These are phyloP conservation scores for Dalbergia oliveri DNA, from an alignment of 306 rosid genomes.

Conservation along the genomic window DNA sequence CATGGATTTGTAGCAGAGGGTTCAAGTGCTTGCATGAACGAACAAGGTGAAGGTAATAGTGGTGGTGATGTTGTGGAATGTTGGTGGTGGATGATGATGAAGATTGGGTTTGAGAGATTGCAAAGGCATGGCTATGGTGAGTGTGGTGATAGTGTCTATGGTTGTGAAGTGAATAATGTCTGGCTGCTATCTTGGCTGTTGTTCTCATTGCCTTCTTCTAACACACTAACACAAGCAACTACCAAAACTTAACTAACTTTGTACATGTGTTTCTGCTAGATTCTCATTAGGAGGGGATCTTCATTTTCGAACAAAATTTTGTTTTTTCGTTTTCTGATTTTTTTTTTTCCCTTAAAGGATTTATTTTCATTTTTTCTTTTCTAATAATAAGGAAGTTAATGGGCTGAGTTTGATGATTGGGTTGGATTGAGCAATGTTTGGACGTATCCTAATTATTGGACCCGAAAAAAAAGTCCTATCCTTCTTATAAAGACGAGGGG, in stretches of 20 bases:
- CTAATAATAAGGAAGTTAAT: neutral
- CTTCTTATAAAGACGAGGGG: too few species aligned
- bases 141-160: neutral
- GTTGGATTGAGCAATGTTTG: neutral
- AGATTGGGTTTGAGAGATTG: conserved; percentile 27
- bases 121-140: neutral
- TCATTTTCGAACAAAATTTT: too few species aligned
- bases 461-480: too few species aligned
- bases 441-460: too few species aligned
- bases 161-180: conserved; percentile 33
- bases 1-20: conserved; percentile 68
- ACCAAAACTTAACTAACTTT: neutral
- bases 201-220: neutral
- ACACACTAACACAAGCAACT: neutral
- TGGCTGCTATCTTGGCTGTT: conserved; percentile 7
- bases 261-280: neutral
- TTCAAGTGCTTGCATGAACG: conserved; percentile 64
- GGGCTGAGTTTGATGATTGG: neutral
- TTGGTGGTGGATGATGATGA: conserved; percentile 10
- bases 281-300: neutral
- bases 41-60: conserved; percentile 53
- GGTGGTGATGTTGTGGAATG: conserved; percentile 22
- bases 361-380: too few species aligned
- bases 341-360: too few species aligned
- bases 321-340: too few species aligned